Percentiles rank a stretch among this genome's conserved stretches.
phyloP scores from a whole-genome alignment of 2,329 filamentous ascomycete genomes.

The Mycosphaerella sp. region DNA sequence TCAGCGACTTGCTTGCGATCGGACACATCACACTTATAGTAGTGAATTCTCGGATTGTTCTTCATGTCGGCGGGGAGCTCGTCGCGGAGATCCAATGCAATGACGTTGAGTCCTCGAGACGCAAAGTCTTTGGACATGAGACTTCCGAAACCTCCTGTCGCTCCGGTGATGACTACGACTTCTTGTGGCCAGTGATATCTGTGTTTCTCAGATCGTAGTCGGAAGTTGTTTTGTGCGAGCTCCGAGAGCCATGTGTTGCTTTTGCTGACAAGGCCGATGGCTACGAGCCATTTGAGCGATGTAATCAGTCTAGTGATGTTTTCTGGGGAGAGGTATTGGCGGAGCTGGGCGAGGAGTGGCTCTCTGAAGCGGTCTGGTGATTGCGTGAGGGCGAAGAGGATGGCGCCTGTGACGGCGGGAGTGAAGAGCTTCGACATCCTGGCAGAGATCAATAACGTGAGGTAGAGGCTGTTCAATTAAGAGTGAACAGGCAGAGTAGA shows the following conservation, averaged over 20 bases:
- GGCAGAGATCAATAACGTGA: not conserved
- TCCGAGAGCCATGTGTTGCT: constrained; percentile 29
- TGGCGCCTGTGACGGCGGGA: constrained; percentile 28
- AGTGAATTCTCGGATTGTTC: constrained; percentile 32
- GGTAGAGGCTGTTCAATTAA: not conserved
- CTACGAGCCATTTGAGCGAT: constrained; percentile 30
- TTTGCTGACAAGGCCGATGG: constrained; percentile 29
- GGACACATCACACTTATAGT: constrained; percentile 46
- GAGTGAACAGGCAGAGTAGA: not conserved
- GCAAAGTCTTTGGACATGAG: constrained; percentile 34
- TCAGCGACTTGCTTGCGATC: constrained; percentile 42
- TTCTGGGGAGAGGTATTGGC: constrained; percentile 25
- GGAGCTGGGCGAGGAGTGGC: constrained; percentile 28
- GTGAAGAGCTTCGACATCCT: constrained; percentile 18
- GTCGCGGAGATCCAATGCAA: constrained; percentile 36
- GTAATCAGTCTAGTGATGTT: constrained; percentile 27
- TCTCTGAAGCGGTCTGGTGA: constrained; percentile 29
- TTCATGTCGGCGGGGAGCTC: constrained; percentile 32
- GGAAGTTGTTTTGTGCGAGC: constrained; percentile 36
- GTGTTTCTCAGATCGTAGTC: constrained; percentile 33
- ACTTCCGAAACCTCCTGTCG: constrained; percentile 36
- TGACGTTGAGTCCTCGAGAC: constrained; percentile 36
- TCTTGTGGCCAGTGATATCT: constrained; percentile 36
- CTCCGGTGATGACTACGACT: constrained; percentile 35
- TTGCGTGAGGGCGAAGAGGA: constrained; percentile 29